A percentile compares a stretch with the other conserved stretches of the same genome.
phyloP scores from a whole-genome alignment of 2,329 filamentous ascomycete species.

The Colletotrichum salicis region DNA sequence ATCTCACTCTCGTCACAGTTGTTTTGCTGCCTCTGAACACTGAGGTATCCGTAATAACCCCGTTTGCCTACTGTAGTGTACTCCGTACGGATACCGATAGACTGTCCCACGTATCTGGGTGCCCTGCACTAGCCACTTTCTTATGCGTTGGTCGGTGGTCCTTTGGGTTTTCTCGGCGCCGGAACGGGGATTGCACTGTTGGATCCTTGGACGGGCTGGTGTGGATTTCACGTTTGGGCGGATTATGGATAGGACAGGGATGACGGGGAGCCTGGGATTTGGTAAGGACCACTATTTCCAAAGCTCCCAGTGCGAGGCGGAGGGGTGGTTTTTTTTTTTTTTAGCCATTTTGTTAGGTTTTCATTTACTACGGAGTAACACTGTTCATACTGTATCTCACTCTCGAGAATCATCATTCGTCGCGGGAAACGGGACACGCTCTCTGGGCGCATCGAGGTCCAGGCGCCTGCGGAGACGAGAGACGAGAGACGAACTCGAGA shows the following conservation, averaged over 20 bases:
- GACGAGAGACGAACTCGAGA: constrained; percentile 13
- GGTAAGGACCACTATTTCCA: neutral
- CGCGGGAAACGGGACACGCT: neutral
- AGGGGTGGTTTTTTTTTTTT: too few relatives aligned
- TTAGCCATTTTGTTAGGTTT: neutral
- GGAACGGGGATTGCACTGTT: neutral
- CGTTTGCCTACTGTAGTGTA: neutral
- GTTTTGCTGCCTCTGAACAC: neutral
- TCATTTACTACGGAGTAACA: neutral
- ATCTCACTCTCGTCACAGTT: neutral
- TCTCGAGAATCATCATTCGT: neutral
- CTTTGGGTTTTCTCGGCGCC: neutral
- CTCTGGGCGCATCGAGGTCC: constrained; percentile 18
- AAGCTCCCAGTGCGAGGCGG: neutral
- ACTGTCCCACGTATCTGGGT: neutral
- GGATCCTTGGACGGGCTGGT: neutral
- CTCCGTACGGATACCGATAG: neutral
- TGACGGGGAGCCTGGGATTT: neutral
- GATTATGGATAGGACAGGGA: neutral
- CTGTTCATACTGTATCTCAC: neutral
- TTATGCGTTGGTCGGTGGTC: constrained; percentile 9
- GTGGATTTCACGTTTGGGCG: neutral
- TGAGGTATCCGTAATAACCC: neutral
- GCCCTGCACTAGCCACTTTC: constrained; percentile 1
- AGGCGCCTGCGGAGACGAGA: constrained; percentile 3